phyloP scores from a whole-genome alignment of 257 asterid genomes.

The Solanum phureja region DNA sequence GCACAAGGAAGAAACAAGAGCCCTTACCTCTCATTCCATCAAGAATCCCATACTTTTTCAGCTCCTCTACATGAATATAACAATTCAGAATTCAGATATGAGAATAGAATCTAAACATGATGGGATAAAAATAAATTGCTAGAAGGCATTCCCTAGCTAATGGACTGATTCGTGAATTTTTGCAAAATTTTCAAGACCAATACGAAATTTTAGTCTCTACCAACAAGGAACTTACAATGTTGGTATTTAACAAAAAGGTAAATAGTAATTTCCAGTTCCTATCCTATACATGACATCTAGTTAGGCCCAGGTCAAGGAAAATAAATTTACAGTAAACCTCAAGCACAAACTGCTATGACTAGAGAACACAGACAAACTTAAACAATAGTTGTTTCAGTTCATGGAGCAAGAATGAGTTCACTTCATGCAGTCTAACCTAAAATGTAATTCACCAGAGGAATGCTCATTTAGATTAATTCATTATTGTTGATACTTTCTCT shows the following conservation, averaged over 20 bases:
- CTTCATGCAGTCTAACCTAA: not conserved
- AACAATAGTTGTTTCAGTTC: not conserved
- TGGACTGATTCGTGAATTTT: not conserved
- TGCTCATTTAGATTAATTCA: not conserved
- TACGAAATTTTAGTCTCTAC: not conserved
- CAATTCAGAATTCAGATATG: constrained; percentile 7
- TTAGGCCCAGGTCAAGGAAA: not conserved
- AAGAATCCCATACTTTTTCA: constrained; percentile 62
- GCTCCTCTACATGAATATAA: constrained; percentile 64
- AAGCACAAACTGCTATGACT: not conserved
- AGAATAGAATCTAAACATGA: constrained; percentile 3
- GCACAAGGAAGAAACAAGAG: not conserved
- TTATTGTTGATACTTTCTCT: not conserved
- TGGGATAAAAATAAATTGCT: not conserved
- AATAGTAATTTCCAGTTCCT: not conserved
- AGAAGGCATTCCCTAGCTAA: not conserved
- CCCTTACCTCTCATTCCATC: constrained; percentile 64
- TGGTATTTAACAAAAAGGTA: not conserved
- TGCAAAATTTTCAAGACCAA: not conserved
- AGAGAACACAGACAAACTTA: not conserved
- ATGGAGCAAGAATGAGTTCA: not conserved
- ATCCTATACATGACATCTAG: not conserved
- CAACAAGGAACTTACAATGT: not conserved
- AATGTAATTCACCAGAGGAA: not conserved
- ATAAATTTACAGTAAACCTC: not conserved